Evolutionary conservation across 2,329 filamentous ascomycete species (phyloP).

Genomic region (Colletotrichum brevisporum): DNA sequence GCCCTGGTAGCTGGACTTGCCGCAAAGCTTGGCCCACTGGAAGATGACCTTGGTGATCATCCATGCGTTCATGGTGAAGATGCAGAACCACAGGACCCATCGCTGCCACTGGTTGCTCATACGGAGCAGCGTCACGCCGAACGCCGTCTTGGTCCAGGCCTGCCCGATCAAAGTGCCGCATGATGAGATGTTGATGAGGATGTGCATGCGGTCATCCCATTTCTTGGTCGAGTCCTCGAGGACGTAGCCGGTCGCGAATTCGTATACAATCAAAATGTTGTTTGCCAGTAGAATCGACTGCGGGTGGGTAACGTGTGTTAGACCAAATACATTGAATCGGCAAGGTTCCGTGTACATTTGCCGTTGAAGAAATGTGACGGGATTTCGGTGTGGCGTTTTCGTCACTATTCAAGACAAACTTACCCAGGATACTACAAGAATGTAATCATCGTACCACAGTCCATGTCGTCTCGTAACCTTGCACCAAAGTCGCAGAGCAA

Average conservation of each 20-base stretch:
- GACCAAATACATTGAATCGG: not conserved
- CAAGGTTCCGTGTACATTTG: not conserved
- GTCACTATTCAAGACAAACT: constrained; percentile 36
- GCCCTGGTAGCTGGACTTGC: constrained; percentile 57
- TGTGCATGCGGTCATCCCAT: constrained; percentile 68
- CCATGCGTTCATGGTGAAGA: constrained; percentile 61
- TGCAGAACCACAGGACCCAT: constrained; percentile 63
- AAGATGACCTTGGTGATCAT: constrained; percentile 63
- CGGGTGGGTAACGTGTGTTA: not conserved
- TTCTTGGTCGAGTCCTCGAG: constrained; percentile 51
- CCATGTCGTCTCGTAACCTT: constrained; percentile 53
- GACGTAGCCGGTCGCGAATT: constrained; percentile 65
- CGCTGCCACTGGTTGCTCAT: constrained; percentile 61
- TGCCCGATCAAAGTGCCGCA: constrained; percentile 54
- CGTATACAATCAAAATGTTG: constrained; percentile 59
- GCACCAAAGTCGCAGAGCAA: constrained; percentile 51
- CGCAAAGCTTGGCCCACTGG: constrained; percentile 64
- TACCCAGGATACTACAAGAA: constrained; percentile 54
- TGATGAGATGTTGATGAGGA: constrained; percentile 61
- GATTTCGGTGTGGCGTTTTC: not conserved
- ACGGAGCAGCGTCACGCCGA: constrained; percentile 53
- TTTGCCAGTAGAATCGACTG: constrained; percentile 58
- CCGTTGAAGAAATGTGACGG: not conserved
- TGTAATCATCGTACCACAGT: constrained; percentile 56
- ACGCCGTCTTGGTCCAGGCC: constrained; percentile 54